These are phyloP conservation scores for Scytalidium sp. DNA, from an alignment of 2,329 filamentous ascomycete genomes.

Conservation along the genomic window DNA sequence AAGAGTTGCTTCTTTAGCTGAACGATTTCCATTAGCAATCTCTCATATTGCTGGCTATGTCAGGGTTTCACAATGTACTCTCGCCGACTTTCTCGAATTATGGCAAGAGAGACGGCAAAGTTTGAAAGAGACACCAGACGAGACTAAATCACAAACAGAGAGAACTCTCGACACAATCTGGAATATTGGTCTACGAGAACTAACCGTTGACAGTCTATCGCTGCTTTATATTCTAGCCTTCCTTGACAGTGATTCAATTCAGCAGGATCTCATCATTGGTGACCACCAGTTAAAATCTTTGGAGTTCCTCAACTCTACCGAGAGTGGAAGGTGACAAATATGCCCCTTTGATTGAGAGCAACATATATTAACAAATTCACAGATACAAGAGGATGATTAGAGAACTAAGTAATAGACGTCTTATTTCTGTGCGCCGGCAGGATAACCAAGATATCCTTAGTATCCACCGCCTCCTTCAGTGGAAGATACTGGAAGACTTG, in stretches of 20 bases:
- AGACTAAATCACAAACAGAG: constrained; percentile 4
- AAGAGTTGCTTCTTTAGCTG: constrained; percentile 10
- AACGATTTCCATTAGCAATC: constrained; percentile 18
- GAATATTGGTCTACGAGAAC: constrained; percentile 19
- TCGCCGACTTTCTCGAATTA: constrained; percentile 19
- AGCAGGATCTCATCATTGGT: constrained; percentile 15
- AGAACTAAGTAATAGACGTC: constrained; percentile 9
- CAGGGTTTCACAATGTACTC: constrained; percentile 11
- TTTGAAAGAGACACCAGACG: too few relatives aligned
- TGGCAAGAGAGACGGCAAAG: constrained; percentile 16
- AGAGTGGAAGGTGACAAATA: constrained; percentile 11
- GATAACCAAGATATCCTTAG: constrained; percentile 9
- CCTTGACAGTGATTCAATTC: constrained; percentile 17
- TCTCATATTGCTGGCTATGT: constrained; percentile 19
- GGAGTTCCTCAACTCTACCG: constrained; percentile 11
- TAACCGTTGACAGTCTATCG: constrained; percentile 10
- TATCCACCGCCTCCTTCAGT: constrained; percentile 17
- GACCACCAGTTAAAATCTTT: constrained; percentile 16
- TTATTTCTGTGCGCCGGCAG: constrained; percentile 12
- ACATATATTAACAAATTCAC: too few relatives aligned
- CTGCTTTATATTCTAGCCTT: constrained; percentile 20
- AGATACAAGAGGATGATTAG: constrained; percentile 18
- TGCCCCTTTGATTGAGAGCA: too few relatives aligned
- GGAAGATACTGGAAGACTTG: constrained; percentile 17
- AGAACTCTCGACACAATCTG: constrained; percentile 13